Percentiles rank a stretch among this genome's conserved stretches.
These are phyloP conservation scores for Vinca major DNA, from an alignment of 305 asterid genomes.

Conservation along the genomic window DNA sequence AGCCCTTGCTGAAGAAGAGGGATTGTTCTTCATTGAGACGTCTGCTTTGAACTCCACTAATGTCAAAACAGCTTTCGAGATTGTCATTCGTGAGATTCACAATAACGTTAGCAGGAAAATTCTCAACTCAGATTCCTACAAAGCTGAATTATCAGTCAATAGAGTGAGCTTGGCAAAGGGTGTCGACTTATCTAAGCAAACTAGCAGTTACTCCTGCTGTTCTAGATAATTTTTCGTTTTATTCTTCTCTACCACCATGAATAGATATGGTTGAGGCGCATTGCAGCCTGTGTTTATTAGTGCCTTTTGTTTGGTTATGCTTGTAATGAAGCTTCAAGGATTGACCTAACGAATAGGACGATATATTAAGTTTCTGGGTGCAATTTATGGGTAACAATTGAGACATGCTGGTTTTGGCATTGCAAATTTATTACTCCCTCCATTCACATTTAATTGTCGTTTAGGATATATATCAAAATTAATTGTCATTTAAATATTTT, in stretches of 20 bases:
- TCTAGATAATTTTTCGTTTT: conserved; percentile 26
- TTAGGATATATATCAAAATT: too few species aligned
- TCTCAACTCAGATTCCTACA: conserved; percentile 62
- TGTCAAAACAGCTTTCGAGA: conserved; percentile 55
- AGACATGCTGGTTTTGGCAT: too few species aligned
- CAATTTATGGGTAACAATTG: too few species aligned
- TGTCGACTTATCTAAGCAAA: conserved; percentile 45
- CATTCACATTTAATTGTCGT: too few species aligned
- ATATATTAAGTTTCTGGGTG: too few species aligned
- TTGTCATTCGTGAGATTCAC: conserved; percentile 57
- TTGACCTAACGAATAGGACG: neutral
- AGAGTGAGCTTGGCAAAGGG: conserved; percentile 42
- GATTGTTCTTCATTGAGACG: conserved; percentile 62
- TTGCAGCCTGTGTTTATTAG: conserved; percentile 1
- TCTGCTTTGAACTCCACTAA: conserved; percentile 60
- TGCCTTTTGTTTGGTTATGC: neutral
- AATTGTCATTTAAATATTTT: too few species aligned
- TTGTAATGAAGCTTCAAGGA: neutral
- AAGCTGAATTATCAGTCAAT: conserved; percentile 48
- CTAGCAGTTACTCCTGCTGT: conserved; percentile 38
- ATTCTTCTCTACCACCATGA: conserved; percentile 1
- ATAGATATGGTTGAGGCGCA: neutral
- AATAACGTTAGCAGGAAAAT: conserved; percentile 50
- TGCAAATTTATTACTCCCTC: too few species aligned
- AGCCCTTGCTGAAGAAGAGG: conserved; percentile 55